Conservation (phyloP, 352 stramenopile genomes). For the Phytophthora multivora region DNA sequence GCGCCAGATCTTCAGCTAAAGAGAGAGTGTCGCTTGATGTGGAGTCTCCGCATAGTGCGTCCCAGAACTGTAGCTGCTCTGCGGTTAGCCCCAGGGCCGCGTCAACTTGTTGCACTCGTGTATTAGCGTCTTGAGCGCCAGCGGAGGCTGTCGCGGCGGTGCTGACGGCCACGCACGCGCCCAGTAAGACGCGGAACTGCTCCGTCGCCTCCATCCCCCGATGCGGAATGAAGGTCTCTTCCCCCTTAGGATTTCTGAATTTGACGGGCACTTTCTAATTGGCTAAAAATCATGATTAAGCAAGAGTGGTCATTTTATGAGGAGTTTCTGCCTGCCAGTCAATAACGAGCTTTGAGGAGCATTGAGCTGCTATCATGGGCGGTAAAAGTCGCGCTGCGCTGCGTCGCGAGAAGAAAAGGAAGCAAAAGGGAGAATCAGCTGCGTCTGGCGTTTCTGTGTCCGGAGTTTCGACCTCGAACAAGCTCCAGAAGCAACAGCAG, state of each 20-base stretch:
- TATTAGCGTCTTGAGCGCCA: not conserved
- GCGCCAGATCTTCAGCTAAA: conserved; percentile 54
- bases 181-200: conserved; percentile 49
- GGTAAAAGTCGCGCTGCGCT: conserved; percentile 45
- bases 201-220: conserved; percentile 46
- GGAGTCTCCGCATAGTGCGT: conserved; percentile 36
- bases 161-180: conserved; percentile 41
- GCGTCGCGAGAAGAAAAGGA: conserved; percentile 51
- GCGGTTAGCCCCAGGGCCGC: conserved; percentile 27
- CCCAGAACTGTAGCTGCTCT: conserved; percentile 66
- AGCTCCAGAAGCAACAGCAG: conserved; percentile 17
- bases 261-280: conserved; percentile 14
- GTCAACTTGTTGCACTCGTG: conserved; percentile 10
- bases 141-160: conserved; percentile 10
- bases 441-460: not conserved
- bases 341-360: conserved; percentile 7
- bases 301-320: too few species aligned
- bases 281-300: conserved; percentile 12
- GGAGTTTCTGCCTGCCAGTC: conserved; percentile 14
- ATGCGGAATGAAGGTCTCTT: conserved; percentile 20
- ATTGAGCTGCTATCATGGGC: conserved; percentile 30
- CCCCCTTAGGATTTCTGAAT: conserved; percentile 14
- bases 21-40: conserved; percentile 14
- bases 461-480: not conserved
- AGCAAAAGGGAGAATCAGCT: conserved; percentile 18